These are phyloP conservation scores for Herpetospermum pedunculosum DNA, from an alignment of 306 rosid species.

Conservation along the genomic window DNA sequence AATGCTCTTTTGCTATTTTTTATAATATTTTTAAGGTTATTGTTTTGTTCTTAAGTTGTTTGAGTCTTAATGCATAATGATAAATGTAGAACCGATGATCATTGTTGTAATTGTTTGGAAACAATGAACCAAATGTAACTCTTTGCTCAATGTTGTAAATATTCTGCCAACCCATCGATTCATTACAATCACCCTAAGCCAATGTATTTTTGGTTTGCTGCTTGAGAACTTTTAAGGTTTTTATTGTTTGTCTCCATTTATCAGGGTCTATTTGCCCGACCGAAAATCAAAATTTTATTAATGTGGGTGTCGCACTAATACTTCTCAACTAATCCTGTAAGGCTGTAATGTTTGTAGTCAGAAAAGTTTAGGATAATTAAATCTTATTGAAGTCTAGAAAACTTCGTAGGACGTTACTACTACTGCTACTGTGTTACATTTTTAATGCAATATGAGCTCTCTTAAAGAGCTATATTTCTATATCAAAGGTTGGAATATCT, in stretches of 20 bases:
- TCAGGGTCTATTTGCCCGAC: neutral
- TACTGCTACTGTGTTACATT: neutral
- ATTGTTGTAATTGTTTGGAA: neutral
- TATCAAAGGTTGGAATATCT: neutral
- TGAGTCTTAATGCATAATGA: neutral
- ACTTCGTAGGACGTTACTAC: neutral
- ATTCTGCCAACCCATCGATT: neutral
- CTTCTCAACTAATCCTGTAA: neutral
- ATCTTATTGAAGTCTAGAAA: neutral
- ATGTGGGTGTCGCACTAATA: neutral
- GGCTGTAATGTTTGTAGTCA: neutral
- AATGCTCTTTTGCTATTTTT: neutral
- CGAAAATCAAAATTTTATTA: neutral
- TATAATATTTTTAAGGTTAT: neutral
- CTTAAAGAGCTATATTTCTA: neutral
- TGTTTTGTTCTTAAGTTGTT: neutral
- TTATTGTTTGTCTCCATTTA: neutral
- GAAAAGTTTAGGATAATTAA: neutral
- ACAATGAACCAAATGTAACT: neutral
- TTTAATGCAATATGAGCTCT: neutral
- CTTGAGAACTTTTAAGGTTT: neutral
- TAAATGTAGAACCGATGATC: neutral
- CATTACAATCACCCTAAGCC: neutral
- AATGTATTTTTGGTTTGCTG: neutral
- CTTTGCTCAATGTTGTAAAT: neutral